Percentiles rank a stretch among this genome's conserved stretches.
Evolutionary conservation across 495 filamentous ascomycete species (phyloP).

Genomic region (Xanthoparmelia taractica): DNA sequence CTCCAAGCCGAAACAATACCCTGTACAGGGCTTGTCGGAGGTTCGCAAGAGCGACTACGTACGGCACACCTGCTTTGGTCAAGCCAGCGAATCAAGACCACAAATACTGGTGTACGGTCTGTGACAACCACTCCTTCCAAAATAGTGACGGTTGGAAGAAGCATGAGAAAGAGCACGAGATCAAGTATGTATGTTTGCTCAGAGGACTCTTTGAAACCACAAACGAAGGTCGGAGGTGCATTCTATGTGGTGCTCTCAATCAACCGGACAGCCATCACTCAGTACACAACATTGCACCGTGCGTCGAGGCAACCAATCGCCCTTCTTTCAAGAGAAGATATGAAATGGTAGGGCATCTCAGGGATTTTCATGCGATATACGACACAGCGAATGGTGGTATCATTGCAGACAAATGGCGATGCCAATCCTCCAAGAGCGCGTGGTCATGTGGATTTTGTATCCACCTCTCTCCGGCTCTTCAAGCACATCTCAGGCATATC

Average conservation of each 20-base stretch:
- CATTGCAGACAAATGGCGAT: conserved; percentile 8
- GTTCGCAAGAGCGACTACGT: neutral
- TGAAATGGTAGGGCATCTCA: conserved; percentile 2
- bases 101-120: conserved; percentile 9
- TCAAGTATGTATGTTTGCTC: neutral
- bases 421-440: neutral
- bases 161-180: conserved; percentile 12
- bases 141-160: conserved; percentile 4
- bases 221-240: neutral
- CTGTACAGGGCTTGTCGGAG: neutral
- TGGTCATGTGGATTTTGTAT: conserved; percentile 15
- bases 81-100: neutral
- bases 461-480: neutral
- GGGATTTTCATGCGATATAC: neutral
- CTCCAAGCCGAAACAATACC: neutral
- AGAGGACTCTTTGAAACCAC: neutral
- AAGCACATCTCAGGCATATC: conserved; percentile 11
- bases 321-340: conserved; percentile 7
- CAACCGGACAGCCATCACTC: neutral
- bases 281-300: neutral
- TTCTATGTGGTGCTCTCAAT: neutral
- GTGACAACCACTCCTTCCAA: conserved; percentile 3
- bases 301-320: neutral
- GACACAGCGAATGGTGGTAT: neutral
- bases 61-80: neutral